Base-by-base conservation (phyloP, 2,329 filamentous ascomycete genomes). In the Trichoderma guizhouense region DNA sequence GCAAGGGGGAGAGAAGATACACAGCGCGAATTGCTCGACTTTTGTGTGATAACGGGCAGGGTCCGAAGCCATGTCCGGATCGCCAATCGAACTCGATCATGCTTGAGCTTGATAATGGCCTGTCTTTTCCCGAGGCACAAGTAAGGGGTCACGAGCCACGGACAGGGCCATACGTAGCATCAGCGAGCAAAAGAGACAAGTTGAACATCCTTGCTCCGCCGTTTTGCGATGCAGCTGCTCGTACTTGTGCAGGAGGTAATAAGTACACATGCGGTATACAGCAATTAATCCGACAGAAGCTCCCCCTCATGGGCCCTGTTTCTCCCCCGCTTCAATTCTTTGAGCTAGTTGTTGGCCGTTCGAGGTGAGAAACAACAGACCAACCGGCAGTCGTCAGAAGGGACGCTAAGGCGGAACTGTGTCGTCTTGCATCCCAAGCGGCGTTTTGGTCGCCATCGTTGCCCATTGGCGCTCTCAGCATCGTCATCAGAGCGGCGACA, bases 131-230 rank as follows among this genome's bases (percentile, higher is more conserved):
- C 57, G 28, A 34, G 57, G 57, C 30, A 26, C 51, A 47, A 30
- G n/a, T 69, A 58, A 62, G 39, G 57, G 66, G 28, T 62, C 66
- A 61, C 57, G 66, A 60, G 57, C 66, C n/a, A 51, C 30, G n/a
- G 66, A 53, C 66, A 61, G 34, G 63, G 18, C 26, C 43, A 53
- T 36, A 39, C 47, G 47, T 57, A 36, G 24, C 28, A 55, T 61
- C 26, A 6, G 57, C 57, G n/a, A 36, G 30, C 58, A 62, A 32
- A 14, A 32, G 15, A 58, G 12, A 60, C 14, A 34, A 0, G 21
- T 53, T 24, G 28, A 24, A 7, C 12, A 24, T 18, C 57, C 28
- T 32, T 60, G 57, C 57, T 34, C 57, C 57, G 57, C 57, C 30
- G 57, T 60, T 60, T 34, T 3, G 57, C 3, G 9, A 60, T 60